Base-by-base conservation (phyloP, 1,284 basidiomycete genomes). In the Naganishia cerealis region DNA sequence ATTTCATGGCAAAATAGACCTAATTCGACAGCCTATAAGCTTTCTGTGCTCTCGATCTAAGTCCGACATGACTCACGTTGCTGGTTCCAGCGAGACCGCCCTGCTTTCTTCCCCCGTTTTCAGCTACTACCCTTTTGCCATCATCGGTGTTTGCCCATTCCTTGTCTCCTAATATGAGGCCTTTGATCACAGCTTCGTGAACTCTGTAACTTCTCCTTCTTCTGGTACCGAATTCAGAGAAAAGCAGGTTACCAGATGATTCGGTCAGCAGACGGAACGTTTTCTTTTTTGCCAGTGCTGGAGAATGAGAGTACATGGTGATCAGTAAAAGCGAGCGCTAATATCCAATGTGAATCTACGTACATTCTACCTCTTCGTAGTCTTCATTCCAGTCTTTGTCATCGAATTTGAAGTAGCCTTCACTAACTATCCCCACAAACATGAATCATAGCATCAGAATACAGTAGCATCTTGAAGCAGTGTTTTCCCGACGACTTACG, bases 171-270 rank as follows among this genome's bases (percentile, higher is more conserved):
- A 84, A 83, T 42, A 90, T 77, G 53, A 99, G 82, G 0, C 85
- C 86, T 57, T 85, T 78, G 38, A 99, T 81, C 26, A 97, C 89
- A 46, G 90, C 79, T 73, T 92, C 90, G 70, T 99, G 96, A 0
- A 87, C 84, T 15, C 85, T 78, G 73, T 87, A 92, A 5, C 91
- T 92, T 50, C 96, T 84, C 71, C 96, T 83, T 48, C 96, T 84
- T 15, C 95, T 85, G 1, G 94, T 95, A 1, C 96, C 96, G 72
- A 98, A 98, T 76, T 99, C 96, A 75, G 88, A 93, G 76, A 96
- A 90, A 1, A 82, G 76, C 72, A 94, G 90, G 3, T 88, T 89
- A 0, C 85, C 84, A 16, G 71, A 71, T 0, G 75, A 72, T 1
- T 77, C 74, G 46, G 84, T 77, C n/a, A 95, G 80, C 13, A 98